These are phyloP conservation scores for Pisolithus sp. DNA, from an alignment of 768 basidiomycete genomes.

Conservation along the genomic window DNA sequence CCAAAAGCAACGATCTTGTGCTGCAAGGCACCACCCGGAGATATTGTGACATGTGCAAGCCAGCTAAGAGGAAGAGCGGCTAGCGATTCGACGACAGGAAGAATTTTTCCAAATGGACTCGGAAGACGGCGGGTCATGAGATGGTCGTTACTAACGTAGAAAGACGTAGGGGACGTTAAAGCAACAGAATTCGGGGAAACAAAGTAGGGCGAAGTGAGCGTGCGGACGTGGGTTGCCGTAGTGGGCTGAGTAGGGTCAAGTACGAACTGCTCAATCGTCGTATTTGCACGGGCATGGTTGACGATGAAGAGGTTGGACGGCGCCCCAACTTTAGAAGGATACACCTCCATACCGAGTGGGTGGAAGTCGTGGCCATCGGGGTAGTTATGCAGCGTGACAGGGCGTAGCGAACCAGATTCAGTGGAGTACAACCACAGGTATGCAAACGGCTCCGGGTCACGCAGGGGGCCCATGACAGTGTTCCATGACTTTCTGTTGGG, in stretches of 20 bases:
- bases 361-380: slow-evolving; percentile 61
- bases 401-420: slow-evolving; percentile 25
- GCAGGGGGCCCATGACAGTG: slow-evolving; percentile 68
- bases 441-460: slow-evolving; percentile 49
- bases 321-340: slow-evolving; percentile 43
- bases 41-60: slow-evolving; percentile 49
- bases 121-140: slow-evolving; percentile 58
- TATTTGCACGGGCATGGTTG: slow-evolving; percentile 58
- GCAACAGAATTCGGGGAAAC: slow-evolving; percentile 64
- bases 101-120: slow-evolving; percentile 36
- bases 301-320: slow-evolving; percentile 56
- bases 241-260: slow-evolving; percentile 40
- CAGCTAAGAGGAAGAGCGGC: slow-evolving; percentile 53
- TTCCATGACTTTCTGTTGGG: slow-evolving; percentile 57
- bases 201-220: slow-evolving; percentile 54
- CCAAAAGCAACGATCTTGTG: slow-evolving; percentile 40
- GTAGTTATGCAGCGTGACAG: slow-evolving; percentile 43
- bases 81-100: slow-evolving; percentile 51
- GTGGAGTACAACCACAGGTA: slow-evolving; percentile 52
- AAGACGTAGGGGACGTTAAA: slow-evolving; percentile 56
- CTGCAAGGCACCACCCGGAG: slow-evolving; percentile 23
- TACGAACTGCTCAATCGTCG: slow-evolving; percentile 64
- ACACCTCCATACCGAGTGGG: slow-evolving; percentile 60
- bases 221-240: slow-evolving; percentile 50
- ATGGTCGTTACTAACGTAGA: slow-evolving; percentile 74